A percentile compares a stretch with the other conserved stretches of the same genome.
Evolutionary conservation across 1,284 basidiomycete genomes (phyloP).

Genomic region (Stygiomarasmius scandens): DNA sequence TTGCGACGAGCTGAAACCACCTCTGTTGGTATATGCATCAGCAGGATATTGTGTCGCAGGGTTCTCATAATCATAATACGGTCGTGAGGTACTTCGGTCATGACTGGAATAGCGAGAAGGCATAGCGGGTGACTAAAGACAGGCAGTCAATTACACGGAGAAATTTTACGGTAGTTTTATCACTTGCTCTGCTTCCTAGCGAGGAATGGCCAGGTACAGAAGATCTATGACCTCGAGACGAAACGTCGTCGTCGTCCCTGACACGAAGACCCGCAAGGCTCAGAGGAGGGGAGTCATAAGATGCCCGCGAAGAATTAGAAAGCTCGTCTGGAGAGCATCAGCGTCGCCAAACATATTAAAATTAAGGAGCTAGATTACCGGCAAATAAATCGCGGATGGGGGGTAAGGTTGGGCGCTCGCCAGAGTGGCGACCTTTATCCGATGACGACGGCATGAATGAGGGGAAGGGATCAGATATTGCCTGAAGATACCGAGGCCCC

Average conservation of each 20-base stretch:
- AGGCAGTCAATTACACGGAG: not conserved
- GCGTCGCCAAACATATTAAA: not conserved
- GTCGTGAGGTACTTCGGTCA: not conserved
- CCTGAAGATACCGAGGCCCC: not conserved
- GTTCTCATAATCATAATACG: not conserved
- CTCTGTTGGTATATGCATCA: not conserved
- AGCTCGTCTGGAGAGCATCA: conserved; percentile 43
- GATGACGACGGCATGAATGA: conserved; percentile 41
- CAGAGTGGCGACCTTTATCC: conserved; percentile 37
- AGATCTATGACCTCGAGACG: conserved; percentile 2
- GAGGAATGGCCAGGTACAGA: not conserved
- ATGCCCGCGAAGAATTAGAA: conserved; percentile 36
- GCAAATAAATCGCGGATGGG: conserved; percentile 74
- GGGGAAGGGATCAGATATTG: not conserved
- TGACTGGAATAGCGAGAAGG: not conserved
- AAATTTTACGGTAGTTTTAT: not conserved
- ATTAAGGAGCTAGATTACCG: conserved; percentile 40
- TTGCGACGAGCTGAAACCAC: not conserved
- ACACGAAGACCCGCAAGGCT: conserved; percentile 42
- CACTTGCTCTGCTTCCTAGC: not conserved
- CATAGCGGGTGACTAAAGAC: not conserved
- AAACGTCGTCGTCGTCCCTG: conserved; percentile 35
- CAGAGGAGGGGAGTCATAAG: conserved; percentile 40
- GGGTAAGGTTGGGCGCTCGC: conserved; percentile 67
- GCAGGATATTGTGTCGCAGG: not conserved